These are phyloP conservation scores for Zymoseptoria pseudotritici DNA, from an alignment of 2,329 filamentous ascomycete species.

Conservation along the genomic window DNA sequence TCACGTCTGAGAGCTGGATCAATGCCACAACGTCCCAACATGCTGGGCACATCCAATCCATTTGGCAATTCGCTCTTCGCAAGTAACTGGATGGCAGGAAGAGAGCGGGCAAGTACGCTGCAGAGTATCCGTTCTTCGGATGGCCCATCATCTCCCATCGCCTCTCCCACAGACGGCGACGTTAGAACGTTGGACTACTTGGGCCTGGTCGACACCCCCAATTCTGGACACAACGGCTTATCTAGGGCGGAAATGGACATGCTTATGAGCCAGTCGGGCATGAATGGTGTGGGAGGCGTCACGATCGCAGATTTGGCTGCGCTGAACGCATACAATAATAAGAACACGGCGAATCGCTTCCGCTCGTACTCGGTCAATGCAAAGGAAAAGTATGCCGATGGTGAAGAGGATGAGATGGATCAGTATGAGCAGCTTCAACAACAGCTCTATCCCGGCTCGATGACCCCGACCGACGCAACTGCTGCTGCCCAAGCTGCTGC, in stretches of 20 bases:
- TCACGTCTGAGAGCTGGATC: constrained; percentile 86
- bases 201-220: constrained; percentile 86
- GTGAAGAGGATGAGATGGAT: constrained; percentile 53
- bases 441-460: constrained; percentile 49
- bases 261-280: constrained; percentile 44
- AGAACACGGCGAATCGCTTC: constrained; percentile 71
- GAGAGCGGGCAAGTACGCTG: constrained; percentile 79
- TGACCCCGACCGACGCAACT: constrained; percentile 52
- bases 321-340: constrained; percentile 67
- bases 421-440: constrained; percentile 50
- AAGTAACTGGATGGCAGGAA: constrained; percentile 72
- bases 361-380: constrained; percentile 98
- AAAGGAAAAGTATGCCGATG: constrained; percentile 92
- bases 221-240: constrained; percentile 66
- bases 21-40: constrained; percentile 80
- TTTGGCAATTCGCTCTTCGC: constrained; percentile 75
- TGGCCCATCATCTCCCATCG: constrained; percentile 76
- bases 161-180: constrained; percentile 77
- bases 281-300: constrained; percentile 40
- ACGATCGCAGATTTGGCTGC: constrained; percentile 70
- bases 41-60: constrained; percentile 41
- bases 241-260: constrained; percentile 52
- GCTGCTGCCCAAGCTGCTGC: constrained; percentile 51
- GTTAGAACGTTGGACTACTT: constrained; percentile 93
- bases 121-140: constrained; percentile 85